phyloP scores from a whole-genome alignment of 129 eudicot species.

The Ambrosia artemisiifolia region DNA sequence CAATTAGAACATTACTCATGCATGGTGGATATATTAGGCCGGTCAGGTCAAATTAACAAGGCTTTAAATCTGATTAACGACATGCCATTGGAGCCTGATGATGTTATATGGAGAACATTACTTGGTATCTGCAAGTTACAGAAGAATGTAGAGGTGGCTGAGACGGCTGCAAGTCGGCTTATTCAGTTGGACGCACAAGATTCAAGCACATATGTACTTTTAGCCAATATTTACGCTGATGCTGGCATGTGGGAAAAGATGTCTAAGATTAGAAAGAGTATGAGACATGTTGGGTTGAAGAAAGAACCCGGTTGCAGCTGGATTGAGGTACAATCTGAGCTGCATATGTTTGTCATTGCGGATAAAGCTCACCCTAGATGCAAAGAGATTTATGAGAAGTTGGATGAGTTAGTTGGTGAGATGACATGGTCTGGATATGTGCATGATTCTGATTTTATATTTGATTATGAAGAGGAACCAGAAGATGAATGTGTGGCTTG shows the following conservation, averaged over 20 bases:
- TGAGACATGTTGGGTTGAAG: constrained; percentile 55
- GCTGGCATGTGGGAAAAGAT: constrained; percentile 77
- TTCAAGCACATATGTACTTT: constrained; percentile 67
- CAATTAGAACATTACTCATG: constrained; percentile 81
- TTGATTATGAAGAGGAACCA: constrained; percentile 19
- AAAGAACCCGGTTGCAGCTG: constrained; percentile 99
- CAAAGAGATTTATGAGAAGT: constrained; percentile 54
- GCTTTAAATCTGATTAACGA: constrained; percentile 65
- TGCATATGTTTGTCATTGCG: constrained; percentile 71
- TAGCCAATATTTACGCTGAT: constrained; percentile 78
- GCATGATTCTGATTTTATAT: constrained; percentile 17
- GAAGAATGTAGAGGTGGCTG: constrained; percentile 83
- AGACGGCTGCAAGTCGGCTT: constrained; percentile 60
- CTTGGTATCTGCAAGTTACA: constrained; percentile 78
- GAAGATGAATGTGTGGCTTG: not conserved
- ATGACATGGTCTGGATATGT: constrained; percentile 43
- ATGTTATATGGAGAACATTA: constrained; percentile 85
- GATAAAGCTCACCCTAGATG: constrained; percentile 80
- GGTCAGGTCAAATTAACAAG: constrained; percentile 54
- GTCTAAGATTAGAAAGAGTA: constrained; percentile 47
- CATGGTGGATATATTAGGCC: constrained; percentile 83
- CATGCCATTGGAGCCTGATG: constrained; percentile 86
- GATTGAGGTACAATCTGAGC: constrained; percentile 76
- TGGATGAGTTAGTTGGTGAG: constrained; percentile 53
- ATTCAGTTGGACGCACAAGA: constrained; percentile 72